These are phyloP conservation scores for Thinopyrum elongatum DNA, from an alignment of 176 grass and related monocot species.

Conservation along the genomic window DNA sequence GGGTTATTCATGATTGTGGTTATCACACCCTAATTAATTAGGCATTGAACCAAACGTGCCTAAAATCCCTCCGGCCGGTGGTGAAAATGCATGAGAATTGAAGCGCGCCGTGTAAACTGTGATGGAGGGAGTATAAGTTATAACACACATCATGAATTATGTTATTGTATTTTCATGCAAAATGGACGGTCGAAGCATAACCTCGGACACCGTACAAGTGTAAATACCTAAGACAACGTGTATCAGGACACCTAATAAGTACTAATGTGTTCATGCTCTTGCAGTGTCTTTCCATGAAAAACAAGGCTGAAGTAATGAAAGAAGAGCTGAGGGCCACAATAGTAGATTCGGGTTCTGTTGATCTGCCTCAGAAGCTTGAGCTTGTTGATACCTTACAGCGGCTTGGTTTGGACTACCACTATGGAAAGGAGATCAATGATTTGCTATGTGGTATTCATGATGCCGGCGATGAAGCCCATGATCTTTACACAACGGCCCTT, in stretches of 20 bases:
- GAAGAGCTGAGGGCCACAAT: neutral
- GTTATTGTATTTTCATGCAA: neutral
- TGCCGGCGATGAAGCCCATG: neutral
- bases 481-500: neutral
- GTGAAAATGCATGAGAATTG: too few relatives aligned
- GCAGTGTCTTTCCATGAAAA: neutral
- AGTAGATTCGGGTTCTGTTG: neutral
- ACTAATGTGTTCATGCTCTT: neutral
- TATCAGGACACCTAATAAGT: neutral
- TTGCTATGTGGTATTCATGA: neutral
- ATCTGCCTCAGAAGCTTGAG: slow-evolving; percentile 3
- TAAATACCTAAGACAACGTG: neutral
- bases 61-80: too few relatives aligned
- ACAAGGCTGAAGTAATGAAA: neutral
- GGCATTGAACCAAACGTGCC: too few relatives aligned
- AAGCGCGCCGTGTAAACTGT: too few relatives aligned
- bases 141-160: too few relatives aligned
- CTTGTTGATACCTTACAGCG: slow-evolving; percentile 22
- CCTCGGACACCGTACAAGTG: neutral
- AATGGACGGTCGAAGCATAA: neutral
- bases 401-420: slow-evolving; percentile 31
- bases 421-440: slow-evolving; percentile 16
- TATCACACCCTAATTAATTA: too few relatives aligned
- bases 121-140: too few relatives aligned
- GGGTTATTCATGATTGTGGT: too few relatives aligned